phyloP scores from a whole-genome alignment of 2,329 filamentous ascomycete species.

The Xylariaceae sp. region DNA sequence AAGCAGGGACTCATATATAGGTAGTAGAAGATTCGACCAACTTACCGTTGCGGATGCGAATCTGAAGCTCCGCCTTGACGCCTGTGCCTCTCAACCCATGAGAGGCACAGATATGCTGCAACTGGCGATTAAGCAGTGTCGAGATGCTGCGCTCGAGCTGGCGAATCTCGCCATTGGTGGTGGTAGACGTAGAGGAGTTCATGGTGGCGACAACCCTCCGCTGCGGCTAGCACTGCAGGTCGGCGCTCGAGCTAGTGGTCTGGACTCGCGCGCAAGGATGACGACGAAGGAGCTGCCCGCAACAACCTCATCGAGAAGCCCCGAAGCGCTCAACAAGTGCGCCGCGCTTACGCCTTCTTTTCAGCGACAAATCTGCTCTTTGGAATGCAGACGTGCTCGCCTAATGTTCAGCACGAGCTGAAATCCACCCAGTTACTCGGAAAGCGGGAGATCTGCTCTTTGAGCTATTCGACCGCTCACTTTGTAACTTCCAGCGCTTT shows the following conservation, averaged over 20 bases:
- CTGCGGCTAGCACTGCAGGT: background rate
- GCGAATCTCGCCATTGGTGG: conserved; percentile 37
- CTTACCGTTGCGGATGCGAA: conserved; percentile 72
- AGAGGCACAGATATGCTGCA: conserved; percentile 69
- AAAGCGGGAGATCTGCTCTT: no score
- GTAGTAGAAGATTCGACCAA: conserved; percentile 24
- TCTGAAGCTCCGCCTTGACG: conserved; percentile 77
- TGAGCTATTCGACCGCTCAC: no score
- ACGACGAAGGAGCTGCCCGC: conserved; percentile 8
- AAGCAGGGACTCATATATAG: background rate
- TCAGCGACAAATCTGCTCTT: background rate
- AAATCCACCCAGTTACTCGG: no score
- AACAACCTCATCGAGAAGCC: conserved; percentile 28
- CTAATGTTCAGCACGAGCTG: no score
- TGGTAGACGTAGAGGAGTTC: conserved; percentile 17
- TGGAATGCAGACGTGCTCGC: background rate
- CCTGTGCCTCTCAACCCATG: conserved; percentile 66
- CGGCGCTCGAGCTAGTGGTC: conserved; percentile 19
- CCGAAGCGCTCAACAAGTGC: conserved; percentile 2
- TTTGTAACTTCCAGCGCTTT: no score
- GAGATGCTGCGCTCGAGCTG: conserved; percentile 42
- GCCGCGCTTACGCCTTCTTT: background rate
- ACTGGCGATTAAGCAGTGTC: conserved; percentile 54
- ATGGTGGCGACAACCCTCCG: conserved; percentile 15
- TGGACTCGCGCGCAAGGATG: conserved; percentile 22